Evolutionary conservation across 352 stramenopile genomes (phyloP), one percentile per base, ranked within the genome.

Genomic region (Hyaloperonospora brassicae): DNA sequence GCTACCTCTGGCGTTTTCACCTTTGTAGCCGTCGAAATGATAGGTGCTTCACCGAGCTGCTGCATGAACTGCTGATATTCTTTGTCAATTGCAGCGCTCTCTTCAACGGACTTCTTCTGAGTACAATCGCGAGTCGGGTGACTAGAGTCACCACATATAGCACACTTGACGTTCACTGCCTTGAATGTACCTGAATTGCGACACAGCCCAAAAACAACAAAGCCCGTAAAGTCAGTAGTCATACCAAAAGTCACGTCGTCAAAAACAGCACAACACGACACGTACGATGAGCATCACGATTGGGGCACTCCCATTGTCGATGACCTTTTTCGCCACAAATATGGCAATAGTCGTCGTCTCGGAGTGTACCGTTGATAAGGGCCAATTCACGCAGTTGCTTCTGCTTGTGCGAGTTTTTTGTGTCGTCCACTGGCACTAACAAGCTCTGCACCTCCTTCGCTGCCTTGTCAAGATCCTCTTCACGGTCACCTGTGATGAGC

Each of bases 311-410:
- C 73, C 90, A 99, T 61, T 98, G 84, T 1, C 90, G 84, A 73
- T 99, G 97, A 22, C 97, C 97, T 64, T 98, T 98, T 66, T 99
- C 93, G 3, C 89, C 97, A 88, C 97, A 99, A 51, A 98, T 86
- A 62, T 95, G 84, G 70, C 97, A 99, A 63, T 93, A 98, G 61
- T 98, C 92, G 41, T 98, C 94, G 51, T 98, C 95, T 54, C 96
- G 96, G 21, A 98, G 68, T 22, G 96, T 98, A 55, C 97, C 97
- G 77, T 99, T 99, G 76, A 99, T 97, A 36, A 98, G 74, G 34
- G 97, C 97, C 47, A 99, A 81, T 63, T 99, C 94, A 21, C 94
- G 76, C 52, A 99, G 71, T 66, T 99, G 97, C 60, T 97, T 95
- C 64, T 99, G 95, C 68, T 99, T 99, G 81, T 99, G 96, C 21